Conservation (phyloP, 169 alveolate genomes). For the Plasmodium blacklocki region DNA sequence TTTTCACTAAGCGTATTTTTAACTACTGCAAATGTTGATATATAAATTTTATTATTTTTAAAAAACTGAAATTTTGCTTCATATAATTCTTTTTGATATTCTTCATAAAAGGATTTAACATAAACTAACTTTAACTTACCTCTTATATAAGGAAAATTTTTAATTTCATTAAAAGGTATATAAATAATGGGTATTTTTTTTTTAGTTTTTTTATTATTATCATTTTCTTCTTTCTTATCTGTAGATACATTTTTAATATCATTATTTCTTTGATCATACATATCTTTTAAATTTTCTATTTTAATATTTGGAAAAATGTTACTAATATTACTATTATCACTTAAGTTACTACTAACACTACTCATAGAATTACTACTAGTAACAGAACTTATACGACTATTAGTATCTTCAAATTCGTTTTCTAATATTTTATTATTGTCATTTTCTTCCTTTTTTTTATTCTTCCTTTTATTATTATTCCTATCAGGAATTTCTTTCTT, state of each 20-base stretch:
- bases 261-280: background rate
- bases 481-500: background rate
- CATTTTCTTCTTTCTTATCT: background rate
- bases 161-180: slow-evolving; percentile 43
- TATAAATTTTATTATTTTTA: slow-evolving; percentile 38
- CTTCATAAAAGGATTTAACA: slow-evolving; percentile 48
- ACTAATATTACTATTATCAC: slow-evolving; percentile 6
- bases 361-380: background rate
- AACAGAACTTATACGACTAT: background rate
- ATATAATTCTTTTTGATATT: slow-evolving; percentile 38
- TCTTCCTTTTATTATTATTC: background rate
- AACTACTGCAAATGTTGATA: slow-evolving; percentile 60
- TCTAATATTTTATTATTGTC: background rate
- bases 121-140: slow-evolving; percentile 62
- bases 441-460: background rate
- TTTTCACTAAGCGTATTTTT: slow-evolving; percentile 29
- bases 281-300: background rate
- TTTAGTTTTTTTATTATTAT: background rate
- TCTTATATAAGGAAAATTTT: slow-evolving; percentile 27
- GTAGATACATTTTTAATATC: background rate
- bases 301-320: background rate
- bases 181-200: slow-evolving; percentile 40
- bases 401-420: background rate
- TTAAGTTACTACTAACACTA: slow-evolving; percentile 8
- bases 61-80: slow-evolving; percentile 69